phyloP scores from a whole-genome alignment of 768 basidiomycete genomes.

The Leucogyrophana mollusca region DNA sequence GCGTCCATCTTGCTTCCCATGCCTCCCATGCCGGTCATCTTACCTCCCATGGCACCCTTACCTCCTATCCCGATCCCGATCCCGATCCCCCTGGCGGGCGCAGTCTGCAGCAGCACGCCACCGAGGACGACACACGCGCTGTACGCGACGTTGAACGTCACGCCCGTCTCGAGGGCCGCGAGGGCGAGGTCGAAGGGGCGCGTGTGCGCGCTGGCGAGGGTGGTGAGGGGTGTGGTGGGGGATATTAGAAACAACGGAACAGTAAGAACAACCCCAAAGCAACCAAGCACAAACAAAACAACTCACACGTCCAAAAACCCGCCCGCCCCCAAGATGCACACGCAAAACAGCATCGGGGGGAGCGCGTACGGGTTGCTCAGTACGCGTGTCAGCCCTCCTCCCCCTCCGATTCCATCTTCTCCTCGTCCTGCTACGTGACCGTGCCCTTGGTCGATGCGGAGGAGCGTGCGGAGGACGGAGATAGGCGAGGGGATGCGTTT shows the following conservation, averaged over 20 bases:
- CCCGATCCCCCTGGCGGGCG: slow-evolving; percentile 45
- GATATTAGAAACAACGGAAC: too few relatives aligned
- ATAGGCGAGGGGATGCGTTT: slow-evolving; percentile 59
- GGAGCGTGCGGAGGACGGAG: slow-evolving; percentile 46
- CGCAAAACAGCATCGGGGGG: slow-evolving; percentile 59
- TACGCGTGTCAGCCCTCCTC: slow-evolving; percentile 23
- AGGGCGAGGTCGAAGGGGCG: slow-evolving; percentile 81
- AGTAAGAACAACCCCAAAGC: slow-evolving; percentile 1
- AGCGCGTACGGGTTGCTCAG: slow-evolving; percentile 76
- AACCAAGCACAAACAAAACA: background rate
- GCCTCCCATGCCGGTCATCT: slow-evolving; percentile 8
- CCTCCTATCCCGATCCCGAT: slow-evolving; percentile 9
- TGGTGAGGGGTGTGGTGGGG: too few relatives aligned
- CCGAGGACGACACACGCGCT: slow-evolving; percentile 82
- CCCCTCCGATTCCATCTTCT: background rate
- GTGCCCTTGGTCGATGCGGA: slow-evolving; percentile 5
- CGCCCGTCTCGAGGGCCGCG: slow-evolving; percentile 69
- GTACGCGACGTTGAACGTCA: slow-evolving; percentile 85
- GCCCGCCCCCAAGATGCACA: slow-evolving; percentile 53
- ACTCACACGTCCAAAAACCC: slow-evolving; percentile 58
- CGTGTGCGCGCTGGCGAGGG: slow-evolving; percentile 46
- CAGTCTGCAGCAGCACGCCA: slow-evolving; percentile 85
- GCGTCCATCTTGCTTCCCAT: slow-evolving; percentile 72
- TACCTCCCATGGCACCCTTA: background rate
- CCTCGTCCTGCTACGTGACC: background rate